phyloP scores from a whole-genome alignment of 805 yeast genomes.

The Babjeviella inositovora region DNA sequence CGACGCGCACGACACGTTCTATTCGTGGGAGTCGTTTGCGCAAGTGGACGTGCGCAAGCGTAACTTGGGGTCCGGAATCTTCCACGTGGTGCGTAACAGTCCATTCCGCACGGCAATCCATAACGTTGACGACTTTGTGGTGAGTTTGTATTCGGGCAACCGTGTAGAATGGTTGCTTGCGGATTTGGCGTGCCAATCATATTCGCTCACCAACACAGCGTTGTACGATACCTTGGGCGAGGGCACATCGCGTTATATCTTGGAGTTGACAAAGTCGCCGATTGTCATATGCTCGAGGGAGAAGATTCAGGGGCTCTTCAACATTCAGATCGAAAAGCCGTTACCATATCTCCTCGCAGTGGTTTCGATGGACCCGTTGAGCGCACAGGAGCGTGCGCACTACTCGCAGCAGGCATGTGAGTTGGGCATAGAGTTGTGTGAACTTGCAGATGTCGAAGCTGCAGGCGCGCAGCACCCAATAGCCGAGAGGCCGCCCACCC shows the following conservation, averaged over 20 bases:
- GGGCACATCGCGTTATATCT: conserved; percentile 44
- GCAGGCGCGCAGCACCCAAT: conserved; percentile 32
- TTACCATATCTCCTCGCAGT: conserved; percentile 37
- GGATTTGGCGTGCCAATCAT: conserved; percentile 52
- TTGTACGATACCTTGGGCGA: conserved; percentile 44
- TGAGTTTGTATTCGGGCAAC: conserved; percentile 41
- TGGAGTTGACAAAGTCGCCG: conserved; percentile 47
- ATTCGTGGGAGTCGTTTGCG: conserved; percentile 23
- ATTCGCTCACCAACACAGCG: conserved; percentile 35
- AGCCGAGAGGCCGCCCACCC: conserved; percentile 31
- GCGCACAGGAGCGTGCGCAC: conserved; percentile 11
- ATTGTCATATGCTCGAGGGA: conserved; percentile 35
- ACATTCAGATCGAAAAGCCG: conserved; percentile 17
- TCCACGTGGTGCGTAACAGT: conserved; percentile 16
- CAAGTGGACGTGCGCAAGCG: conserved; percentile 23
- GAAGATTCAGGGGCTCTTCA: conserved; percentile 30
- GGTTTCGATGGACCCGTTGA: conserved; percentile 36
- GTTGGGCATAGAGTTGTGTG: conserved; percentile 9
- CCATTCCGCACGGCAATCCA: conserved; percentile 1
- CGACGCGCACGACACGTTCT: conserved; percentile 20
- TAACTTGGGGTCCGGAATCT: conserved; percentile 38
- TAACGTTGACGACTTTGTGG: conserved; percentile 22
- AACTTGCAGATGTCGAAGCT: conserved; percentile 20
- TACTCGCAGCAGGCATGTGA: conserved; percentile 8
- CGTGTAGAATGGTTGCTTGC: conserved; percentile 54